Conservation (phyloP, 1,284 basidiomycete species). For the Xerocomus minutiporus region DNA sequence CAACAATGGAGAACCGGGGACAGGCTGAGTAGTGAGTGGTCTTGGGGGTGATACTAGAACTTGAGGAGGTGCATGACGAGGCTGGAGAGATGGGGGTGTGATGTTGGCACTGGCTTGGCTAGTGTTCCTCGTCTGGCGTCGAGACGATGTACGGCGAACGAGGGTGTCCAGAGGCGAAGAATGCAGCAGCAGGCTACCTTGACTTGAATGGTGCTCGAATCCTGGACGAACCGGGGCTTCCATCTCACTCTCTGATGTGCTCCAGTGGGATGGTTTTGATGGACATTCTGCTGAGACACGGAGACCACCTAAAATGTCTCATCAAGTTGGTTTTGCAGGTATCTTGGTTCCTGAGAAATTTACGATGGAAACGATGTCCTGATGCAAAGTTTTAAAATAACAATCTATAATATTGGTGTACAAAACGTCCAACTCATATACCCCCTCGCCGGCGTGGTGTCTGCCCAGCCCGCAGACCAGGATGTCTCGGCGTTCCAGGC, state of each 20-base stretch:
- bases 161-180: slow-evolving; percentile 43
- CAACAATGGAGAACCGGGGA: slow-evolving; percentile 54
- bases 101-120: slow-evolving; percentile 1
- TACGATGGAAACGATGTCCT: slow-evolving; percentile 7
- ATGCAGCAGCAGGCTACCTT: slow-evolving; percentile 15
- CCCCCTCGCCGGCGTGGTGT: slow-evolving; percentile 60
- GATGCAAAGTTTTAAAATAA: slow-evolving; percentile 2
- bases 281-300: slow-evolving; percentile 10
- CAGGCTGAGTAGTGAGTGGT: slow-evolving; percentile 2
- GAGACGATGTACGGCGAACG: slow-evolving; percentile 39
- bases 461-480: slow-evolving; percentile 59
- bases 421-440: slow-evolving; percentile 25
- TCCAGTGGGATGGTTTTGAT: slow-evolving; percentile 1
- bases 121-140: slow-evolving; percentile 18
- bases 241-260: slow-evolving; percentile 17
- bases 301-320: slow-evolving; percentile 1
- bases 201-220: slow-evolving; percentile 18
- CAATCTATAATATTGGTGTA: background rate
- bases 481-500: slow-evolving; percentile 74
- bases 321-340: background rate
- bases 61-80: slow-evolving; percentile 4
- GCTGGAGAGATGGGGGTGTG: slow-evolving; percentile 9
- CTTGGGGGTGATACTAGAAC: slow-evolving; percentile 9
- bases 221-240: slow-evolving; percentile 4
- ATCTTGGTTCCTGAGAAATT: slow-evolving; percentile 5